Conservation (phyloP, 192 early-diverging fungal genomes). For the Neocallimastix lanati region DNA sequence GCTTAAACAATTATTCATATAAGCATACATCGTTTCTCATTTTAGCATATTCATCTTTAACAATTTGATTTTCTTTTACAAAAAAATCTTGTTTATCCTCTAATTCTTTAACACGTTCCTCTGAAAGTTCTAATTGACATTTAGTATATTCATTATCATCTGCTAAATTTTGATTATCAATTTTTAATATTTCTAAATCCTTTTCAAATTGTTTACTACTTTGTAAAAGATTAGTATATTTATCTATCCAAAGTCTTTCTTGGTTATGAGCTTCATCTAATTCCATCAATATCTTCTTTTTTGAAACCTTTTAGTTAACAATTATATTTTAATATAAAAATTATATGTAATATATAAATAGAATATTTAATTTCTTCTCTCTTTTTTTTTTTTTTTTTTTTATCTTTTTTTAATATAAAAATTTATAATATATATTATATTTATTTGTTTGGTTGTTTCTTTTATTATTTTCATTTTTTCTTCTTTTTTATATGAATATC, state of each 20-base stretch:
- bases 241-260: background rate
- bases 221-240: background rate
- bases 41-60: background rate
- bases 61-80: background rate
- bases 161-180: background rate
- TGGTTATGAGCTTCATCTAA: background rate
- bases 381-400: no score
- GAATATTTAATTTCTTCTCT: no score
- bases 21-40: background rate
- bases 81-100: background rate
- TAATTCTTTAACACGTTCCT: background rate
- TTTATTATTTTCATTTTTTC: no score
- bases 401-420: no score
- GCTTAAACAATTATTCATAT: no score
- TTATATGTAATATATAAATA: no score
- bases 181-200: background rate
- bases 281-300: background rate
- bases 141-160: background rate
- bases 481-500: background rate
- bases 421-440: no score
- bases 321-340: no score
- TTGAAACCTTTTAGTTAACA: background rate
- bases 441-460: no score
- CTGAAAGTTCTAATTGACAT: background rate
- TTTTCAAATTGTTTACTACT: background rate